Conservation (phyloP, 2,329 filamentous ascomycete species). For the Claviceps africana region DNA sequence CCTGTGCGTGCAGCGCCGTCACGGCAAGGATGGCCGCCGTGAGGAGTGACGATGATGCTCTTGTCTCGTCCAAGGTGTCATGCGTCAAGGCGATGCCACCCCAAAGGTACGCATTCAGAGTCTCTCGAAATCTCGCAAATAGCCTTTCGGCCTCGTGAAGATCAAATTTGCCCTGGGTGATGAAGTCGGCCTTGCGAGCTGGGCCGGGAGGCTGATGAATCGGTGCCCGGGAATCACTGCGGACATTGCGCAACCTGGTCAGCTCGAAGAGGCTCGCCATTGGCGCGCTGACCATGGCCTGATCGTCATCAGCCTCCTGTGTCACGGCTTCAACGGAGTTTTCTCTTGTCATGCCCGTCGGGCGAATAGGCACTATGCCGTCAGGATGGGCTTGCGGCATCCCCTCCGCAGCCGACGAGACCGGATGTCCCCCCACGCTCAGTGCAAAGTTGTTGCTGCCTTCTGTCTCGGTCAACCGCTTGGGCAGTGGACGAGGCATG, state of each 20-base stretch:
- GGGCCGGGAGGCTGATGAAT: conserved; percentile 6
- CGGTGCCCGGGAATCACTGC: conserved; percentile 15
- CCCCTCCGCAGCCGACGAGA: background rate
- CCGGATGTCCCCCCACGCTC: background rate
- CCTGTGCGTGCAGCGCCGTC: conserved; percentile 17
- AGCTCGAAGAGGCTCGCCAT: conserved; percentile 21
- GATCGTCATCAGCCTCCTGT: conserved; percentile 12
- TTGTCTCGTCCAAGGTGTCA: conserved; percentile 13
- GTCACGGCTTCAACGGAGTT: conserved; percentile 15
- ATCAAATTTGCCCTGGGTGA: conserved; percentile 14
- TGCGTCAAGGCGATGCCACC: conserved; percentile 18
- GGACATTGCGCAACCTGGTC: conserved; percentile 19
- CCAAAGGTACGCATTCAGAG: conserved; percentile 20
- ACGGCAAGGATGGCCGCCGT: conserved; percentile 20
- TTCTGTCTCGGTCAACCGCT: background rate
- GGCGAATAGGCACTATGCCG: background rate
- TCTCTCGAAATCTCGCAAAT: conserved; percentile 15
- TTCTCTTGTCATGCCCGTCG: conserved; percentile 19
- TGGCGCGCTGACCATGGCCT: conserved; percentile 17
- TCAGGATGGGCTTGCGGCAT: background rate
- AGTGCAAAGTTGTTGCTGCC: background rate
- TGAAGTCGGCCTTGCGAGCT: conserved; percentile 15
- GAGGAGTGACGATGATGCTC: conserved; percentile 17
- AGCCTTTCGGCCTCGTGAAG: conserved; percentile 15
- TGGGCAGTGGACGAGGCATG: conserved; percentile 4